A percentile compares a stretch with the other conserved stretches of the same genome.
These are phyloP conservation scores for Chalciporus sphaerocephalus DNA, from an alignment of 768 basidiomycete genomes.

Conservation along the genomic window DNA sequence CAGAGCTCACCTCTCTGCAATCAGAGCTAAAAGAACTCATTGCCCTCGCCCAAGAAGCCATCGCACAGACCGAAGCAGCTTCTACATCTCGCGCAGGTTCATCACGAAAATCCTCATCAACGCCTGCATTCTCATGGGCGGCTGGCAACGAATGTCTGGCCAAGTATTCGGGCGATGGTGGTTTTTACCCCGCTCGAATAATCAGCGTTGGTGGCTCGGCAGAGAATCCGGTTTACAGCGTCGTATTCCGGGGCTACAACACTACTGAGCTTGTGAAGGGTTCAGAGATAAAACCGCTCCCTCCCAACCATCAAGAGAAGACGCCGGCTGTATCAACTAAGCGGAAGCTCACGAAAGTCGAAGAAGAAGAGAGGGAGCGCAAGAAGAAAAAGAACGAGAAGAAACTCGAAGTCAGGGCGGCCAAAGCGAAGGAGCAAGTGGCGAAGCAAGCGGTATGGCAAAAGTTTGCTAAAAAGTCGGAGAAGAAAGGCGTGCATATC, in stretches of 20 bases:
- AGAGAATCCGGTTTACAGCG: slow-evolving; percentile 81
- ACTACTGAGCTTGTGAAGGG: slow-evolving; percentile 81
- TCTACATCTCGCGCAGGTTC: slow-evolving; percentile 55
- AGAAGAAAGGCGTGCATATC: slow-evolving; percentile 89
- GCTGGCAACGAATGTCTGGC: slow-evolving; percentile 86
- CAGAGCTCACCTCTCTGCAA: slow-evolving; percentile 67
- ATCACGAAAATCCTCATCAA: slow-evolving; percentile 51
- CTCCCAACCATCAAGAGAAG: slow-evolving; percentile 48
- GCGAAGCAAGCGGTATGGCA: slow-evolving; percentile 87
- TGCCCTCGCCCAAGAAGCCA: slow-evolving; percentile 66
- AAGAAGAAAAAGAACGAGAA: slow-evolving; percentile 97
- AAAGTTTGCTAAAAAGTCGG: slow-evolving; percentile 91
- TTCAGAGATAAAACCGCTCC: slow-evolving; percentile 65
- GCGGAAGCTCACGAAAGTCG: slow-evolving; percentile 72
- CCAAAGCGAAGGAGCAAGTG: slow-evolving; percentile 84
- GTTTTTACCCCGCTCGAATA: slow-evolving; percentile 88
- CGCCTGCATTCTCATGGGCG: slow-evolving; percentile 56
- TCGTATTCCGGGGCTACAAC: slow-evolving; percentile 90
- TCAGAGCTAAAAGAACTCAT: slow-evolving; percentile 82
- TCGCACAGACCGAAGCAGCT: slow-evolving; percentile 63
- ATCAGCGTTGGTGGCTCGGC: slow-evolving; percentile 76
- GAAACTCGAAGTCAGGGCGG: slow-evolving; percentile 76
- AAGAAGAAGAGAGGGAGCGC: slow-evolving; percentile 82
- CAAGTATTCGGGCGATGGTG: slow-evolving; percentile 79
- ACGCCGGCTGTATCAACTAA: slow-evolving; percentile 48